phyloP scores from a whole-genome alignment of 257 asterid genomes.

The Catharanthus roseus region DNA sequence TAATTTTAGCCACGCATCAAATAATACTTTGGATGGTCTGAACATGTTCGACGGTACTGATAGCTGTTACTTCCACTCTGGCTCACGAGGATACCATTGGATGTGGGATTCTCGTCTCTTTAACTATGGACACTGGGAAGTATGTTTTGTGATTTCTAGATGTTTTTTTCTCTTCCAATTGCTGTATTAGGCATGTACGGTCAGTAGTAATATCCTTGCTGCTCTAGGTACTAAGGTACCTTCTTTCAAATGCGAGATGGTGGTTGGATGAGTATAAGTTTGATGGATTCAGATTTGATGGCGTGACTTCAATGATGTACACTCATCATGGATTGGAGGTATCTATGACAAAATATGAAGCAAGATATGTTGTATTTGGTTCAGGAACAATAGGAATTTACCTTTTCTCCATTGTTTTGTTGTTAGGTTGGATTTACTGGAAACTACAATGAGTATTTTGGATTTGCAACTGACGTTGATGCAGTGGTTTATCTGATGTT shows the following conservation, averaged over 20 bases:
- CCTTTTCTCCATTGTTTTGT: slow-evolving; percentile 16
- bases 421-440: slow-evolving; percentile 83
- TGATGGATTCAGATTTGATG: slow-evolving; percentile 99
- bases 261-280: slow-evolving; percentile 99
- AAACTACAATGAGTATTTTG: slow-evolving; percentile 85
- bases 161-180: not conserved
- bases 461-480: slow-evolving; percentile 83
- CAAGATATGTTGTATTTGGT: too few relatives aligned
- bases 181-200: not conserved
- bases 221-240: slow-evolving; percentile 80
- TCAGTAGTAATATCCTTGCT: slow-evolving; percentile 7
- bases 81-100: slow-evolving; percentile 91
- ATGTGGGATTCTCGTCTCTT: slow-evolving; percentile 99
- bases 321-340: slow-evolving; percentile 97
- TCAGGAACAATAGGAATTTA: too few relatives aligned
- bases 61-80: slow-evolving; percentile 93
- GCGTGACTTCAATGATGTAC: slow-evolving; percentile 99
- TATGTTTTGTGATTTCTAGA: slow-evolving; percentile 32
- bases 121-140: slow-evolving; percentile 99
- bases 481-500: slow-evolving; percentile 96
- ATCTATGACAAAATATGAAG: slow-evolving; percentile 19
- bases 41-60: slow-evolving; percentile 99
- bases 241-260: slow-evolving; percentile 98
- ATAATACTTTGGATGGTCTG: slow-evolving; percentile 97
- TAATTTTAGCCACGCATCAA: slow-evolving; percentile 82